Evolutionary conservation across 73 alveolate genomes (phyloP).

Genomic region (Halteria grandinella): DNA sequence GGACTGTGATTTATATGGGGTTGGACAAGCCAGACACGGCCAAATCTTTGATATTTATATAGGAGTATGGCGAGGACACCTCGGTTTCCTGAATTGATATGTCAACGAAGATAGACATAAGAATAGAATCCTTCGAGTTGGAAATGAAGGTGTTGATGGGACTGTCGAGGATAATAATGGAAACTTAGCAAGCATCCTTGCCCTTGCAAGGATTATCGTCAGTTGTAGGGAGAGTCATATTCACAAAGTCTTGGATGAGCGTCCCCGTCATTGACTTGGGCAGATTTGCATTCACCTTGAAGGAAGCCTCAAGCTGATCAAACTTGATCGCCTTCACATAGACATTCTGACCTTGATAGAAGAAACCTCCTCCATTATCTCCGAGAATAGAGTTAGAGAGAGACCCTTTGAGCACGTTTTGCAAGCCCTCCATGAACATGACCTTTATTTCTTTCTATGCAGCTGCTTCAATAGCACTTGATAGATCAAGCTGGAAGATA

Average conservation of each 20-base stretch:
- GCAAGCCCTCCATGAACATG: slow-evolving; percentile 10
- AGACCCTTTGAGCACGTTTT: slow-evolving; percentile 29
- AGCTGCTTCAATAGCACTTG: slow-evolving; percentile 6
- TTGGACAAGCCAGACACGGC: slow-evolving; percentile 2
- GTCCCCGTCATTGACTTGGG: slow-evolving; percentile 32
- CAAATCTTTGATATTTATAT: slow-evolving; percentile 2
- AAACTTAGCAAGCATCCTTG: background rate
- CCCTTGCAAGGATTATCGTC: slow-evolving; percentile 36
- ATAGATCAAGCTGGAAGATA: slow-evolving; percentile 3
- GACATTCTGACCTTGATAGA: slow-evolving; percentile 10
- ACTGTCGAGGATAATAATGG: slow-evolving; percentile 14
- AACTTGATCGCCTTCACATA: slow-evolving; percentile 40
- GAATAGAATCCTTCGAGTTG: slow-evolving; percentile 18
- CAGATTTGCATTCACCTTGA: background rate
- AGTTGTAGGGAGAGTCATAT: background rate
- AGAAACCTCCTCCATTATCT: slow-evolving; percentile 31
- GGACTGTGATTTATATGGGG: slow-evolving; percentile 18
- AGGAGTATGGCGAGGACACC: slow-evolving; percentile 19
- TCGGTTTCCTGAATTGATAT: slow-evolving; percentile 4
- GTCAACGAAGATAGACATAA: slow-evolving; percentile 25
- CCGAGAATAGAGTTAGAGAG: slow-evolving; percentile 20
- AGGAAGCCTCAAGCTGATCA: slow-evolving; percentile 12
- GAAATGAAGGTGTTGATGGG: slow-evolving; percentile 46
- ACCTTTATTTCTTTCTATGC: background rate
- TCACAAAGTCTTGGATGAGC: background rate